Evolutionary conservation across 345 rosid species (phyloP).

Genomic region (Camelina sativa): DNA sequence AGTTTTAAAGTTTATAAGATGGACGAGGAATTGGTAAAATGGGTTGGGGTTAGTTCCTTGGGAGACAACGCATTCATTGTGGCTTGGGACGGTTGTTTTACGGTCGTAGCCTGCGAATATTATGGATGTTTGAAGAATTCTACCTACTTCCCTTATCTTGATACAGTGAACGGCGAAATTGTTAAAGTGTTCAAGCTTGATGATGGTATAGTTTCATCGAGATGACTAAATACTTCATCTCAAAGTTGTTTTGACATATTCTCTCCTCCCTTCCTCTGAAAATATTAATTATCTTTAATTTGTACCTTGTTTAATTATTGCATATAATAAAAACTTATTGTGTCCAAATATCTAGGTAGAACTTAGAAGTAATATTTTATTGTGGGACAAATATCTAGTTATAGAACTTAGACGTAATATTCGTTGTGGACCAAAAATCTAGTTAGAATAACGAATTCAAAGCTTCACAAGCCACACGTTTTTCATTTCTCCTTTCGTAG

Average conservation of each 20-base stretch:
- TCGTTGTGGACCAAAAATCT: not conserved
- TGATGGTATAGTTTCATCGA: not conserved
- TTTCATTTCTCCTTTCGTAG: not conserved
- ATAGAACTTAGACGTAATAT: no score
- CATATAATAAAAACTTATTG: no score
- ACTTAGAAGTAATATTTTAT: no score
- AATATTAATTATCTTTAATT: no score
- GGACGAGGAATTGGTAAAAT: not conserved
- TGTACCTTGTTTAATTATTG: no score
- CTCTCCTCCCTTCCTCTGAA: not conserved
- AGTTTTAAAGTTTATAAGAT: not conserved
- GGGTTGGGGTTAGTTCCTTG: constrained; percentile 5
- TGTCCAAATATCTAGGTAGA: no score
- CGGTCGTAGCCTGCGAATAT: not conserved
- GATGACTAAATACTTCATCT: not conserved
- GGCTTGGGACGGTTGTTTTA: constrained; percentile 4
- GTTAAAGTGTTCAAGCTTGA: not conserved
- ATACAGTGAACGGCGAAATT: not conserved
- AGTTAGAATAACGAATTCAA: constrained; percentile 12
- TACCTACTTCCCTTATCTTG: not conserved
- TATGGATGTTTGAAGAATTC: constrained; percentile 10
- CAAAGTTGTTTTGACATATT: not conserved
- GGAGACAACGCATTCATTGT: constrained; percentile 23
- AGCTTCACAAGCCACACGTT: constrained; percentile 30
- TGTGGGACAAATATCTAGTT: no score